Evolutionary conservation across 1,284 basidiomycete species (phyloP).

Genomic region (Termitomyces sp.): DNA sequence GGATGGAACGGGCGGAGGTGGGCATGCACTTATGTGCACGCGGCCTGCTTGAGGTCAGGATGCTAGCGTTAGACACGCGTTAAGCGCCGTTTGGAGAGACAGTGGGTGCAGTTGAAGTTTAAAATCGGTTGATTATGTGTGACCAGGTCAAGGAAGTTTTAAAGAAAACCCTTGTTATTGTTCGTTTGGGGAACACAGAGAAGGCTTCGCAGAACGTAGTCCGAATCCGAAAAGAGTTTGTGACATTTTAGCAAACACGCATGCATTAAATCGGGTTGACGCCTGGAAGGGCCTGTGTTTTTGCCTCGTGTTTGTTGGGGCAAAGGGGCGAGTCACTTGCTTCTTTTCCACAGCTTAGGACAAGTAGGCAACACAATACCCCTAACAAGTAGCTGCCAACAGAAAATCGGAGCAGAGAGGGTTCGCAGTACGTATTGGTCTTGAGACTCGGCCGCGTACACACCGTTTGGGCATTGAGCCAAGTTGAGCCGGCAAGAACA

Average conservation of each 20-base stretch:
- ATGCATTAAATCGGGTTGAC: slow-evolving; percentile 39
- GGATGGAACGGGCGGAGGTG: slow-evolving; percentile 35
- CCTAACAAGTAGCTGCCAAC: slow-evolving; percentile 9
- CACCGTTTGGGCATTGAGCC: slow-evolving; percentile 11
- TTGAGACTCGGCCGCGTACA: slow-evolving; percentile 14
- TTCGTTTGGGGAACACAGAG: slow-evolving; percentile 22
- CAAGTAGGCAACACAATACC: slow-evolving; percentile 9
- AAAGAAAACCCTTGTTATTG: slow-evolving; percentile 32
- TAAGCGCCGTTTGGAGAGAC: slow-evolving; percentile 15
- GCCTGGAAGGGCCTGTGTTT: slow-evolving; percentile 28
- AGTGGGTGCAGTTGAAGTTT: slow-evolving; percentile 16
- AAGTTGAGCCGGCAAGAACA: slow-evolving; percentile 10
- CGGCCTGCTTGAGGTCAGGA: slow-evolving; percentile 39
- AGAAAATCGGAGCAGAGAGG: slow-evolving; percentile 15
- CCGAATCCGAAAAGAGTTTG: slow-evolving; percentile 28
- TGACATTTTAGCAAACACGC: slow-evolving; percentile 28
- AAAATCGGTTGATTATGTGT: slow-evolving; percentile 21
- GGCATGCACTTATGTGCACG: slow-evolving; percentile 47
- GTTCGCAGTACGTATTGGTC: slow-evolving; percentile 17
- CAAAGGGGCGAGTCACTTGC: slow-evolving; percentile 19
- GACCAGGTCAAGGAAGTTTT: slow-evolving; percentile 19
- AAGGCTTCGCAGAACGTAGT: slow-evolving; percentile 27
- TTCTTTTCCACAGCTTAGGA: slow-evolving; percentile 10
- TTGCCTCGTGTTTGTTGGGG: slow-evolving; percentile 39
- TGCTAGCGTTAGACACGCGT: slow-evolving; percentile 30